Evolutionary conservation across 768 basidiomycete species (phyloP), one percentile per base, ranked within the genome.

Genomic region (Filobasidium floriforme): DNA sequence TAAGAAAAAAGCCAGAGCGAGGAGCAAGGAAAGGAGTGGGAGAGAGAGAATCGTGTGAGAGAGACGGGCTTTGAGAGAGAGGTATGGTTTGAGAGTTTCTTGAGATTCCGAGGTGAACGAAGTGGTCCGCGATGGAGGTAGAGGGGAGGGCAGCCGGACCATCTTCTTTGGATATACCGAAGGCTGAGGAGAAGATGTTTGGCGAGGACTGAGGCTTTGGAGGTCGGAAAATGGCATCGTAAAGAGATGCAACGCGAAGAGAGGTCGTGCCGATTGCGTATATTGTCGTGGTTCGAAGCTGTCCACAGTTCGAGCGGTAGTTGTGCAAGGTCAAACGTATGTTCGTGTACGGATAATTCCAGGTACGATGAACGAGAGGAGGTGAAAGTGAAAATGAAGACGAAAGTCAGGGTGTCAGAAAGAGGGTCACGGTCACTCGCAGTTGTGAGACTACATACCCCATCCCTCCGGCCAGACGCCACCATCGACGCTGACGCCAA

Each of bases 1-100:
- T 67, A 87, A 84, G 44, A 96, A 83, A 63, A 90, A 85, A 74
- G 92, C 90, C 41, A 88, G 88, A 76, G 93, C 85, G 74, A 97
- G 89, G 70, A 92, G 77, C 66, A 97, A 85, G 28, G 92, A 93
- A 49, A 94, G 80, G 32, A 96, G 86, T 40, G 91, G 91, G 70
- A 90, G 92, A 10, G 92, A 90, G 44, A 97, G 87, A 88, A 91
- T 89, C 75, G 89, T 84, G 14, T 94, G 84, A 26, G 91, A 90
- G 37, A 94, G 84, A 55, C 91, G 83, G 73, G 93, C 87, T 32
- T 86, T 82, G 41, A 92, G 87, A 70, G 86, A 83, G 59, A 97
- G 87, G 78, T 93, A 93, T 9, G 92, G 89, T 67, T 83, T 86
- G 65, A 92, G 85, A 43, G 29, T 29, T 7, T 55, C 14, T 24